These are phyloP conservation scores for Yamadazyma blattariae DNA, from an alignment of 1,139 yeast species.

Conservation along the genomic window DNA sequence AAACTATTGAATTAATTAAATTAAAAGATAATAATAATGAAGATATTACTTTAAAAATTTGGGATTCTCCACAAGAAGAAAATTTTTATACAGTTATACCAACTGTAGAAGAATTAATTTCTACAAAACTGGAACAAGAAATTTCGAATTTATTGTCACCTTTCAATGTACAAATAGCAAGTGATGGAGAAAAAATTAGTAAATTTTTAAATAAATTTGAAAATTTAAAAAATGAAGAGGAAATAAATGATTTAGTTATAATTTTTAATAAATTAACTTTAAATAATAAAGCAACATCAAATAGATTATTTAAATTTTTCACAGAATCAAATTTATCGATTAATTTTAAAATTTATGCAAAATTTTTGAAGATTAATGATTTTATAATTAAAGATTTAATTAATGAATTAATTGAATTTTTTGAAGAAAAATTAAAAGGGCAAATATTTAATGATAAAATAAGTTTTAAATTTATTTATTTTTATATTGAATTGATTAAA, in stretches of 20 bases:
- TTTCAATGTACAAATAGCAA: constrained; percentile 8
- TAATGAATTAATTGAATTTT: constrained; percentile 51
- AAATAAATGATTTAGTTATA: constrained; percentile 54
- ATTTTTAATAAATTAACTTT: constrained; percentile 53
- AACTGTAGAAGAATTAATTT: constrained; percentile 23
- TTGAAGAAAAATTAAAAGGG: constrained; percentile 61
- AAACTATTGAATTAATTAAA: constrained; percentile 24
- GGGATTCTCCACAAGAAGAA: constrained; percentile 67
- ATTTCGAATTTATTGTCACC: background rate
- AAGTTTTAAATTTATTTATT: constrained; percentile 56
- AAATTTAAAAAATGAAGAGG: constrained; percentile 41
- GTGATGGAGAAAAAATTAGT: constrained; percentile 45
- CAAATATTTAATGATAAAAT: constrained; percentile 53
- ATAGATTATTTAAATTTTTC: constrained; percentile 57
- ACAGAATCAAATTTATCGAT: constrained; percentile 45
- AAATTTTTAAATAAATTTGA: constrained; percentile 47
- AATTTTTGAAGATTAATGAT: constrained; percentile 65
- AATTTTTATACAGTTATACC: constrained; percentile 54
- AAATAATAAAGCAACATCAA: constrained; percentile 72
- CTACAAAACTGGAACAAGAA: constrained; percentile 1
- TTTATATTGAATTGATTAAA: constrained; percentile 73
- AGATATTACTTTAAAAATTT: constrained; percentile 19
- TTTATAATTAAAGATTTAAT: constrained; percentile 49
- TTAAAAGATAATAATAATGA: constrained; percentile 29
- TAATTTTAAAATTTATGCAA: constrained; percentile 50